Percentiles rank a stretch among this genome's conserved stretches.
Evolutionary conservation across 148 eudicot species (phyloP).

Genomic region (Fallopia convolvulus): DNA sequence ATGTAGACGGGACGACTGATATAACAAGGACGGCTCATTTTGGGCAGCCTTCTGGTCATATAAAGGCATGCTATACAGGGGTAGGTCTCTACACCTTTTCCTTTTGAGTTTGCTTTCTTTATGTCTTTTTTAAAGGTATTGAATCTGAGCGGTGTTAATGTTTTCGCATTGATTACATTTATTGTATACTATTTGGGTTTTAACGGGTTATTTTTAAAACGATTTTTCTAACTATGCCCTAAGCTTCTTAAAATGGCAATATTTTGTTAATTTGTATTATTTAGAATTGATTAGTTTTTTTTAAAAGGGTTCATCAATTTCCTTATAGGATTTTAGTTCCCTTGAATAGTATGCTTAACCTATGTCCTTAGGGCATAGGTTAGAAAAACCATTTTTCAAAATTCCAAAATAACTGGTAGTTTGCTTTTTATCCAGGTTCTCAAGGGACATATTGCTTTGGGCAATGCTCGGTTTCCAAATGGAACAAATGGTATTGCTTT

Average conservation of each 20-base stretch:
- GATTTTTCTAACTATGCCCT: too few relatives aligned
- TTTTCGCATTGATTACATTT: background rate
- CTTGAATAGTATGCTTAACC: too few relatives aligned
- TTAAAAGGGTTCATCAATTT: too few relatives aligned
- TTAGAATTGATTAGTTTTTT: too few relatives aligned
- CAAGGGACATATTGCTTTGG: slow-evolving; percentile 84
- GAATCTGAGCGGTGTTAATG: background rate
- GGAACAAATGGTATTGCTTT: slow-evolving; percentile 71
- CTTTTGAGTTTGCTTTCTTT: background rate
- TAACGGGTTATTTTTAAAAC: background rate
- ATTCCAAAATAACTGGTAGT: background rate
- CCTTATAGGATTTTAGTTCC: too few relatives aligned
- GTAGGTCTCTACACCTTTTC: slow-evolving; percentile 34
- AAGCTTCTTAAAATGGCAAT: too few relatives aligned
- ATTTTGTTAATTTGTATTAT: too few relatives aligned
- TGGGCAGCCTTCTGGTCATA: slow-evolving; percentile 86
- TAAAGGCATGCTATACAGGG: slow-evolving; percentile 88
- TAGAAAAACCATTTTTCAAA: background rate
- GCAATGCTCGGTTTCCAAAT: slow-evolving; percentile 81
- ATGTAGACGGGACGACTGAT: slow-evolving; percentile 95
- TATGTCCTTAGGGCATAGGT: too few relatives aligned
- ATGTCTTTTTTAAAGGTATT: background rate
- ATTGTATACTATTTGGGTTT: background rate
- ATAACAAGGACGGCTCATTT: slow-evolving; percentile 96
- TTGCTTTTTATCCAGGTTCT: slow-evolving; percentile 54